Evolutionary conservation across 208 protist genomes (phyloP).

Genomic region (Leishmania arabica): DNA sequence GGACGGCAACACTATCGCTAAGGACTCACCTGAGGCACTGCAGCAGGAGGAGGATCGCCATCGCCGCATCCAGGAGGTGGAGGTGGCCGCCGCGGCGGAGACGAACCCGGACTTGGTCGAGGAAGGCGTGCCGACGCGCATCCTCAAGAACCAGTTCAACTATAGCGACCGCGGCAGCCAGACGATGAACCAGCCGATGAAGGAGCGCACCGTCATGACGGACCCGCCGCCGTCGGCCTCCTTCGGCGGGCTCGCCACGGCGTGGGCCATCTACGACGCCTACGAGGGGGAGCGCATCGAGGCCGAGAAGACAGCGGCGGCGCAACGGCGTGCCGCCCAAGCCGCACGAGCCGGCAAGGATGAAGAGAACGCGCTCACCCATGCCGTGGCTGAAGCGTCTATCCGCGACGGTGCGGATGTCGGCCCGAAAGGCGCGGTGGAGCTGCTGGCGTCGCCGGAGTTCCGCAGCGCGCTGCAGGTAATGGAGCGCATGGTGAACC

Average conservation of each 20-base stretch:
- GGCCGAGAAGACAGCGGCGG: constrained; percentile 71
- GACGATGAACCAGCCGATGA: constrained; percentile 93
- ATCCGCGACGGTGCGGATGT: constrained; percentile 20
- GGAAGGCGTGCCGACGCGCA: constrained; percentile 83
- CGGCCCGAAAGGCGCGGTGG: constrained; percentile 39
- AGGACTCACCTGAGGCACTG: constrained; percentile 85
- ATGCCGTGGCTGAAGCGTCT: constrained; percentile 10
- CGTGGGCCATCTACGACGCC: constrained; percentile 96
- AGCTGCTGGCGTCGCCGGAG: constrained; percentile 60
- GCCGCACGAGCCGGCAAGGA: constrained; percentile 76
- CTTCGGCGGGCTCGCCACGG: constrained; percentile 88
- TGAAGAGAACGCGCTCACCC: constrained; percentile 47
- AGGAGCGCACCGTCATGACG: constrained; percentile 85
- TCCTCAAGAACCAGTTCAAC: constrained; percentile 98
- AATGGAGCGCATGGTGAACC: constrained; percentile 98
- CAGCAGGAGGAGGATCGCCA: constrained; percentile 88
- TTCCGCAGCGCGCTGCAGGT: constrained; percentile 85
- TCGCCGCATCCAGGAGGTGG: constrained; percentile 71
- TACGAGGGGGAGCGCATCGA: constrained; percentile 94
- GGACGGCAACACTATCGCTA: constrained; percentile 84
- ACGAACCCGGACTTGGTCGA: constrained; percentile 86
- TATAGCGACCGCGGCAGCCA: constrained; percentile 96
- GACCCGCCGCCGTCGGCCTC: constrained; percentile 92
- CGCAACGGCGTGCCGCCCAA: constrained; percentile 64
- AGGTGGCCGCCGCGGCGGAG: constrained; percentile 76